Evolutionary conservation across 2,329 filamentous ascomycete genomes (phyloP).

Genomic region (Neurospora sp.): DNA sequence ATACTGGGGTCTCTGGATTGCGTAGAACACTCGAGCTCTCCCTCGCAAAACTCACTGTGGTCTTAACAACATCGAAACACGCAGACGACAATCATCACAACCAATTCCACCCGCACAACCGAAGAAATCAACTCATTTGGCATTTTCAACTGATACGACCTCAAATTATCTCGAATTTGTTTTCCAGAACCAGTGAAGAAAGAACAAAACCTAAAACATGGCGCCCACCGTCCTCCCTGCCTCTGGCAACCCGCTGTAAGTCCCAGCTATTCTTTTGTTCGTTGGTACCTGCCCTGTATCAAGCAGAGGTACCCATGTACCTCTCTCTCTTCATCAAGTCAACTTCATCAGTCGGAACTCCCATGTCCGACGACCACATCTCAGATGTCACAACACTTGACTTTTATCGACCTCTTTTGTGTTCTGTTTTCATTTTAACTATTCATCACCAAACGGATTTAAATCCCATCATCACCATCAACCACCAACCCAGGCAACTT

Average conservation of each 20-base stretch:
- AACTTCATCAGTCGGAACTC: too few species aligned
- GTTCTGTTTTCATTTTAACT: background rate
- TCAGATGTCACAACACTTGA: background rate
- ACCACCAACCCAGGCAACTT: background rate
- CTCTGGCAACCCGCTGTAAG: conserved; percentile 21
- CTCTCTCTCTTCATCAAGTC: background rate
- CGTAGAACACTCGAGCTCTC: background rate
- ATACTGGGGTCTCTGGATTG: background rate
- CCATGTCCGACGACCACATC: too few species aligned
- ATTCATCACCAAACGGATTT: background rate
- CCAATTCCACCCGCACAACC: background rate
- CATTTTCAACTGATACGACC: background rate
- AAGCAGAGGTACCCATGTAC: background rate
- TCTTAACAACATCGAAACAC: background rate
- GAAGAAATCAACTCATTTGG: background rate
- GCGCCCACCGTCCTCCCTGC: conserved; percentile 18
- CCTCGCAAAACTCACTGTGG: background rate
- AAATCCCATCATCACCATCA: conserved; percentile 7
- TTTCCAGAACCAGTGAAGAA: background rate
- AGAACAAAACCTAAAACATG: conserved; percentile 8
- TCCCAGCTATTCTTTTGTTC: background rate
- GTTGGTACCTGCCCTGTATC: background rate
- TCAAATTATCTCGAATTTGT: background rate
- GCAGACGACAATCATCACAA: background rate
- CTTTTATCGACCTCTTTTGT: background rate